phyloP scores from a whole-genome alignment of 805 yeast genomes.

The Pichia cephalocereana region DNA sequence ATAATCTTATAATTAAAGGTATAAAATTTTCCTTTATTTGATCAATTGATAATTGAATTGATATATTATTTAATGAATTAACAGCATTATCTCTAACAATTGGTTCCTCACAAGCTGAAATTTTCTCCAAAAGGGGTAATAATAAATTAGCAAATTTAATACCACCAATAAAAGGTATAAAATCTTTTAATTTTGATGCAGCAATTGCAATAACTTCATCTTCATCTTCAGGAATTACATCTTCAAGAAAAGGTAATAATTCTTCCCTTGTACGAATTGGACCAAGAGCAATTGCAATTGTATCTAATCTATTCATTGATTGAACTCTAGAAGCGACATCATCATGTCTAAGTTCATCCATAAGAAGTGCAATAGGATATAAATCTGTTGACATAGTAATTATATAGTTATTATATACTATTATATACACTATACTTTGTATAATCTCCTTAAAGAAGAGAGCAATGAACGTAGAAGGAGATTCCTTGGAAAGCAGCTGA shows the following conservation, averaged over 20 bases:
- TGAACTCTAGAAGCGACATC: constrained; percentile 88
- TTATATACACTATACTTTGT: no score
- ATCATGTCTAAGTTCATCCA: constrained; percentile 93
- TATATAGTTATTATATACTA: no score
- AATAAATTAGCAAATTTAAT: constrained; percentile 47
- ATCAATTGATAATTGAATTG: constrained; percentile 48
- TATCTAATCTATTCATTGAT: constrained; percentile 90
- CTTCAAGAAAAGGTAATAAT: constrained; percentile 81
- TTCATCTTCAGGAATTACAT: constrained; percentile 92
- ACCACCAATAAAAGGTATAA: constrained; percentile 89
- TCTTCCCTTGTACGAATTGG: constrained; percentile 87
- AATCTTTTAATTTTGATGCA: constrained; percentile 82
- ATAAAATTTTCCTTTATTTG: constrained; percentile 62
- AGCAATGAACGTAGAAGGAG: no score
- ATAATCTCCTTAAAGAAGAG: no score
- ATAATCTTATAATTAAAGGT: constrained; percentile 67
- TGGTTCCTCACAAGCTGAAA: constrained; percentile 93
- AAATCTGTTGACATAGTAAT: constrained; percentile 34
- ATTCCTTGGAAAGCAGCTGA: no score
- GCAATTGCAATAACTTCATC: constrained; percentile 94
- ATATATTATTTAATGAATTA: constrained; percentile 66
- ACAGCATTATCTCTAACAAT: constrained; percentile 93
- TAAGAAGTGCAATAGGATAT: constrained; percentile 88
- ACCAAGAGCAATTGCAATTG: constrained; percentile 91
- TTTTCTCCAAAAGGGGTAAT: constrained; percentile 65